Conservation (phyloP, 352 stramenopile genomes). For the Blastocystis sp. region DNA sequence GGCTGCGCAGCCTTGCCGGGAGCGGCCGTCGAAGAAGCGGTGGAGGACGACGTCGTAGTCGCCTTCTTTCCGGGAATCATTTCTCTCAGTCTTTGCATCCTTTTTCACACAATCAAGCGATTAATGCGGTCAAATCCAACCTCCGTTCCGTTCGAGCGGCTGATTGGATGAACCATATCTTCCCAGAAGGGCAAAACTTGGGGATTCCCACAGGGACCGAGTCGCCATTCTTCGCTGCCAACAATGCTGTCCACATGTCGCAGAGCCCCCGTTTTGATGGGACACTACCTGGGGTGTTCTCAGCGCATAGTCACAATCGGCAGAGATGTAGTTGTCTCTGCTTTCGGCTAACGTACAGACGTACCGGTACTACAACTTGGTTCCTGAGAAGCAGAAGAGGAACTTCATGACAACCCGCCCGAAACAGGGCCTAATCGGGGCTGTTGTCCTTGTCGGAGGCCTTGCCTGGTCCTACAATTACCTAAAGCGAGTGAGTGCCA, state of each 20-base stretch:
- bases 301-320: constrained; percentile 16
- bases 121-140: constrained; percentile 1
- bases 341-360: not conserved
- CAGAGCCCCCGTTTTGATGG: not conserved
- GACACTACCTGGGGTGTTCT: not conserved
- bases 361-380: constrained; percentile 35
- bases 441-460: constrained; percentile 46
- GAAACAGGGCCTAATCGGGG: constrained; percentile 38
- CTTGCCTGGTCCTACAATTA: constrained; percentile 59
- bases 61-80: constrained; percentile 36
- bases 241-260: constrained; percentile 24
- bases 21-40: not conserved
- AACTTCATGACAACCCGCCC: constrained; percentile 48
- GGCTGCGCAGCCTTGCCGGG: constrained; percentile 1
- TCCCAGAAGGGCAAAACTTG: not conserved
- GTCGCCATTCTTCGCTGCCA: not conserved
- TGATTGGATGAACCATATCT: constrained; percentile 30
- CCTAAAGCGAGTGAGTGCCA: constrained; percentile 14
- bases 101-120: not conserved
- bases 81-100: constrained; percentile 53
- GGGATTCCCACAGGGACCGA: not conserved
- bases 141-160: not conserved
- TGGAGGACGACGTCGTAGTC: not conserved
- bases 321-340: constrained; percentile 14
- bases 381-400: constrained; percentile 36